These are phyloP conservation scores for Aspergillus intermedius DNA, from an alignment of 2,329 filamentous ascomycete species.

Conservation along the genomic window DNA sequence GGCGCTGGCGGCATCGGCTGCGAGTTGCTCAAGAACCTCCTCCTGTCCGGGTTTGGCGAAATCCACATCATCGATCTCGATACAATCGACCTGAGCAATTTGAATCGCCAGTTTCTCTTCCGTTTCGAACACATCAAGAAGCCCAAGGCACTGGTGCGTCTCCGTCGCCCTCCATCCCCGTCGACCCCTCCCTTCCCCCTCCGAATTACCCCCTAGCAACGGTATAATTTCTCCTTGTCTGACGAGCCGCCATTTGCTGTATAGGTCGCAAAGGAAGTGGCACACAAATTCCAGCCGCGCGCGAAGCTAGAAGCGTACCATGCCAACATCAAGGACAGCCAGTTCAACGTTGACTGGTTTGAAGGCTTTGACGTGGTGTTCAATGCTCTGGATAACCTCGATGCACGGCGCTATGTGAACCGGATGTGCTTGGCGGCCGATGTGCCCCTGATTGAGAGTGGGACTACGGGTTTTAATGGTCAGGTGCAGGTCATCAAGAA, in stretches of 20 bases:
- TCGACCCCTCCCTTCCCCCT: background rate
- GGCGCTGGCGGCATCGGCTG: constrained; percentile 96
- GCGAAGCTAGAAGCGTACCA: constrained; percentile 84
- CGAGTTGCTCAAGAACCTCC: constrained; percentile 93
- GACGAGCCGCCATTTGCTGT: background rate
- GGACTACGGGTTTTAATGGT: constrained; percentile 94
- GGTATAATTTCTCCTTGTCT: background rate
- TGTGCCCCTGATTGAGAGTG: constrained; percentile 88
- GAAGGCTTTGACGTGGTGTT: constrained; percentile 77
- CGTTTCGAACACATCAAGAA: constrained; percentile 97
- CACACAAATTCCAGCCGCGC: constrained; percentile 80
- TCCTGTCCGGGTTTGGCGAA: constrained; percentile 84
- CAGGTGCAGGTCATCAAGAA: constrained; percentile 96
- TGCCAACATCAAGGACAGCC: constrained; percentile 85
- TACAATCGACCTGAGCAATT: constrained; percentile 94
- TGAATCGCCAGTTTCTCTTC: constrained; percentile 97
- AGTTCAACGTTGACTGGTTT: constrained; percentile 88
- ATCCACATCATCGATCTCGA: constrained; percentile 95
- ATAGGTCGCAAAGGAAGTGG: constrained; percentile 86
- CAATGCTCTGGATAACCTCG: constrained; percentile 93
- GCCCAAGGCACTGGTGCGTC: constrained; percentile 76
- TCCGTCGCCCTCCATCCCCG: constrained; percentile 1
- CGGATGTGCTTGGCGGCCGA: constrained; percentile 92
- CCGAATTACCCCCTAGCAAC: background rate
- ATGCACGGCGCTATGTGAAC: constrained; percentile 90